These are phyloP conservation scores for Physcomitrellopsis africana DNA, from an alignment of 225 moss, liverwort and hornwort species.

Conservation along the genomic window DNA sequence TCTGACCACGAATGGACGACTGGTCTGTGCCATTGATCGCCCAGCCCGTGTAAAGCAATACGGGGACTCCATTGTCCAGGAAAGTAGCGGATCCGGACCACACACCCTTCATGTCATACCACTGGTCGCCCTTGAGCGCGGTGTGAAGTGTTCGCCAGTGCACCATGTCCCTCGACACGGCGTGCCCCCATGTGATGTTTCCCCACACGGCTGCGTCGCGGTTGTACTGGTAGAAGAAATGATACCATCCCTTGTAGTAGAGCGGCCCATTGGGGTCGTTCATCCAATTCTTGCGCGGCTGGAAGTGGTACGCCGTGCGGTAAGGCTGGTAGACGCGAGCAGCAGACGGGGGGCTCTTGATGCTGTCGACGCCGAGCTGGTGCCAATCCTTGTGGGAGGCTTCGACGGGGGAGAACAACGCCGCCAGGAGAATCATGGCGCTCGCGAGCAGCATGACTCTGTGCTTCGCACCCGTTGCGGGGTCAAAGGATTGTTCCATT, in stretches of 20 bases:
- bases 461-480: no score
- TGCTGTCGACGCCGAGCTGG: constrained; percentile 7
- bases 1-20: constrained; percentile 30
- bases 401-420: neutral
- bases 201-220: constrained; percentile 55
- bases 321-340: constrained; percentile 40
- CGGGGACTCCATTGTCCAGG: constrained; percentile 60
- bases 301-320: constrained; percentile 54
- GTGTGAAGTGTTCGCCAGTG: constrained; percentile 76
- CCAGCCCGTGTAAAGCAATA: constrained; percentile 76
- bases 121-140: constrained; percentile 67
- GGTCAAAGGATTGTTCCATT: no score
- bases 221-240: constrained; percentile 62
- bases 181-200: constrained; percentile 64
- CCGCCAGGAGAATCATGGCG: neutral
- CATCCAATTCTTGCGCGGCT: constrained; percentile 66
- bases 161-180: constrained; percentile 69
- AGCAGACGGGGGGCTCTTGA: neutral
- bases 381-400: constrained; percentile 21
- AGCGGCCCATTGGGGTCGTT: constrained; percentile 63
- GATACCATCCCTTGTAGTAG: constrained; percentile 65
- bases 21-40: constrained; percentile 27
- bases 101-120: constrained; percentile 81
- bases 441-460: neutral
- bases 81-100: constrained; percentile 80